Evolutionary conservation across 805 yeast species (phyloP).

Genomic region (Suhomyces sp.): DNA sequence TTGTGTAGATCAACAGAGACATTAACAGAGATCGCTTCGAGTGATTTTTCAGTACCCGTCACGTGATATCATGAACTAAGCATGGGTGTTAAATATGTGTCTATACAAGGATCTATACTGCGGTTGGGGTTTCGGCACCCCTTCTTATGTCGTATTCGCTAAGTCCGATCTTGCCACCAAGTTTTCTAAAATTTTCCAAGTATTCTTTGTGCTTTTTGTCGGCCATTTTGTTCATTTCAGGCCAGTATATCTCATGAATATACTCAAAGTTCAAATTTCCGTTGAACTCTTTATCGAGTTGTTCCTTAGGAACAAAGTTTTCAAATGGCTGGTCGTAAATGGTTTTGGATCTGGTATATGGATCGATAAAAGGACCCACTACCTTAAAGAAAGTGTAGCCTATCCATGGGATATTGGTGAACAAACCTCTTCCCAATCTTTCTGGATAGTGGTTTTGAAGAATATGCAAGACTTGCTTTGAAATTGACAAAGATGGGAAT

Average conservation of each 20-base stretch:
- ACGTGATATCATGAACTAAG: not conserved
- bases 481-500: conserved; percentile 49
- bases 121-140: not conserved
- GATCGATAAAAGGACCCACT: conserved; percentile 57
- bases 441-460: conserved; percentile 60
- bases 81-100: not conserved
- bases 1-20: not conserved
- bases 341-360: conserved; percentile 55
- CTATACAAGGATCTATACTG: not conserved
- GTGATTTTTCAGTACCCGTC: not conserved
- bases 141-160: conserved; percentile 52
- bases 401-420: conserved; percentile 56
- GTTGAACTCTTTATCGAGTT: conserved; percentile 49
- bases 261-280: conserved; percentile 51
- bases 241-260: conserved; percentile 53
- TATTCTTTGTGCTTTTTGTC: conserved; percentile 33
- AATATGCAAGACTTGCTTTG: conserved; percentile 49
- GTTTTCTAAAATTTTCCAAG: conserved; percentile 35
- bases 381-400: conserved; percentile 55
- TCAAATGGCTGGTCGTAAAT: conserved; percentile 57
- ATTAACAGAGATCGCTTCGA: not conserved
- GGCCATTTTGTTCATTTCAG: conserved; percentile 44
- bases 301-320: conserved; percentile 50
- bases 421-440: conserved; percentile 50
- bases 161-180: conserved; percentile 50